Conservation (phyloP, 495 filamentous ascomycete species). For the Xylaria cubensis region DNA sequence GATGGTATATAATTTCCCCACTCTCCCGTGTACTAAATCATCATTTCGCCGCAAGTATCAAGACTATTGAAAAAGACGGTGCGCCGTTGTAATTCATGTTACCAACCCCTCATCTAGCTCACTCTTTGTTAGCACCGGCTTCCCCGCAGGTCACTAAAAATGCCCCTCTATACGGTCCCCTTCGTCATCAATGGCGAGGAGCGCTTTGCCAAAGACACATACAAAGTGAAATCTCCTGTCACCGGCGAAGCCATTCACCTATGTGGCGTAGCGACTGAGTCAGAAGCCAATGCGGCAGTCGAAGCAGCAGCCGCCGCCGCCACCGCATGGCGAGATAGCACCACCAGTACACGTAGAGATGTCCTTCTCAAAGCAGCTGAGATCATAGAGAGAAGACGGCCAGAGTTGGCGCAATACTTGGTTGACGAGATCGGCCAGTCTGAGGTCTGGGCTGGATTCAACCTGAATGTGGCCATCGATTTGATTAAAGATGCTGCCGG, state of each 20-base stretch:
- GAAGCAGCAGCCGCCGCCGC: slow-evolving; percentile 72
- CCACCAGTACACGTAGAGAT: slow-evolving; percentile 67
- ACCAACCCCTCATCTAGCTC: slow-evolving; percentile 11
- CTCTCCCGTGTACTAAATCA: not conserved
- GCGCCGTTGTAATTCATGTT: slow-evolving; percentile 1
- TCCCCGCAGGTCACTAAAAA: slow-evolving; percentile 27
- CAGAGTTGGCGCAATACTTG: slow-evolving; percentile 69
- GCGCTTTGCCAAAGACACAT: slow-evolving; percentile 63
- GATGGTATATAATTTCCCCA: not conserved
- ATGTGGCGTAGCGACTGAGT: slow-evolving; percentile 65
- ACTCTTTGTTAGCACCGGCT: not conserved
- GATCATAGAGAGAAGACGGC: slow-evolving; percentile 65
- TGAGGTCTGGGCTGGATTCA: slow-evolving; percentile 64
- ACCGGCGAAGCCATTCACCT: slow-evolving; percentile 67
- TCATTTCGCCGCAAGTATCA: not conserved
- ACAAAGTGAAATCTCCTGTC: slow-evolving; percentile 70
- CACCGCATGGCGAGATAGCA: slow-evolving; percentile 70
- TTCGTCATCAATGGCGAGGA: slow-evolving; percentile 78
- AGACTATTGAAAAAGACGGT: not conserved
- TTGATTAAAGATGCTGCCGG: slow-evolving; percentile 75
- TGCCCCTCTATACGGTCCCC: slow-evolving; percentile 57
- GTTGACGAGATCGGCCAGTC: slow-evolving; percentile 71
- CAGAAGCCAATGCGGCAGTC: slow-evolving; percentile 67
- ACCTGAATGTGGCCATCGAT: slow-evolving; percentile 63
- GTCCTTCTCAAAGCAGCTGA: slow-evolving; percentile 76